Evolutionary conservation across 2,329 filamentous ascomycete species (phyloP).

Genomic region (Lizonia empirigonia): DNA sequence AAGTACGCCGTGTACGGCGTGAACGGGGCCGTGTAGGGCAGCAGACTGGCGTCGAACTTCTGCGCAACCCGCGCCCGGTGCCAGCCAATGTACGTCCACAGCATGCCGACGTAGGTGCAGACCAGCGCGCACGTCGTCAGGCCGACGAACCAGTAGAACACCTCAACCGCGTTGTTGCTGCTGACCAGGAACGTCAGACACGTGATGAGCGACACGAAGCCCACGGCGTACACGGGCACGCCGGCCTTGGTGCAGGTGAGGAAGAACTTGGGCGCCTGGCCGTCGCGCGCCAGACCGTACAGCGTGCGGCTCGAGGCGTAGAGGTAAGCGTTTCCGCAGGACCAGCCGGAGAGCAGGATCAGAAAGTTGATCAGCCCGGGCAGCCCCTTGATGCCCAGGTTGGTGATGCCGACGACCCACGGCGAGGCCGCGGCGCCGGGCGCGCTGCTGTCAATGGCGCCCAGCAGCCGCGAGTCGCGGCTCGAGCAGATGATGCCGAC

Average conservation of each 20-base stretch:
- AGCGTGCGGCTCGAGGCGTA: slow-evolving; percentile 60
- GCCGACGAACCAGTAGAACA: slow-evolving; percentile 74
- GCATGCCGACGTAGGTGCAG: slow-evolving; percentile 16
- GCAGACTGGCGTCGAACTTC: slow-evolving; percentile 2
- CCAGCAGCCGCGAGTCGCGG: slow-evolving; percentile 47
- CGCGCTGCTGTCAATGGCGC: slow-evolving; percentile 58
- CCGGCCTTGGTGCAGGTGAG: slow-evolving; percentile 64
- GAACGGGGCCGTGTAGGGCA: slow-evolving; percentile 12
- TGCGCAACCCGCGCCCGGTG: slow-evolving; percentile 14
- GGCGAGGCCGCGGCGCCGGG: slow-evolving; percentile 60
- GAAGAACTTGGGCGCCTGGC: slow-evolving; percentile 69
- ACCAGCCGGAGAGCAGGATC: slow-evolving; percentile 68
- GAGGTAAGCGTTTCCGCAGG: slow-evolving; percentile 61
- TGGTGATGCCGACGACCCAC: slow-evolving; percentile 57
- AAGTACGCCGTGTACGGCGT: slow-evolving; percentile 14
- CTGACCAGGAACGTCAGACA: slow-evolving; percentile 56
- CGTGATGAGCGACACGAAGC: slow-evolving; percentile 51
- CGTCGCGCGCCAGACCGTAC: slow-evolving; percentile 63
- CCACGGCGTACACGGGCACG: slow-evolving; percentile 59
- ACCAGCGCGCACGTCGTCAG: slow-evolving; percentile 54
- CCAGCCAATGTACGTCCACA: slow-evolving; percentile 19
- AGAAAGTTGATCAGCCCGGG: slow-evolving; percentile 72
- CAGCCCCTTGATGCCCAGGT: slow-evolving; percentile 60
- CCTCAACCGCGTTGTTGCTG: slow-evolving; percentile 47
- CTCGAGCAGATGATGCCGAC: slow-evolving; percentile 66